A percentile compares a stretch with the other conserved stretches of the same genome.
Evolutionary conservation across 208 protist genomes (phyloP).

Genomic region (Balamuthia mandrillaris): DNA sequence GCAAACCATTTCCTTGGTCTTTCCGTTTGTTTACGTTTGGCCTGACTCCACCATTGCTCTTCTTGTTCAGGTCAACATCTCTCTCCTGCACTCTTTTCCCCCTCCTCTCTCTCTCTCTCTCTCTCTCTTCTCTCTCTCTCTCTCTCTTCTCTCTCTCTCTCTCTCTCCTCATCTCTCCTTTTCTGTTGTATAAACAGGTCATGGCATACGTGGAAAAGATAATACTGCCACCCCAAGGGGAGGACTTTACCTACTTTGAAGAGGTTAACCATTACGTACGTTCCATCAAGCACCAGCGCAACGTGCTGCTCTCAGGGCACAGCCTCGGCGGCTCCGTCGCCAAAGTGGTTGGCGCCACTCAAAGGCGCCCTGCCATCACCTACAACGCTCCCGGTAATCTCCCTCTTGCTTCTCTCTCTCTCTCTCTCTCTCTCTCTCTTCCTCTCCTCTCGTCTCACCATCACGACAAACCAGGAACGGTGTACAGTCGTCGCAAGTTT

Average conservation of each 20-base stretch:
- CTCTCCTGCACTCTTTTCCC: too few relatives aligned
- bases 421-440: not conserved
- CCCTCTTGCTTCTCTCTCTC: not conserved
- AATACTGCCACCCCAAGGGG: not conserved
- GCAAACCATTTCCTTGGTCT: constrained; percentile 12
- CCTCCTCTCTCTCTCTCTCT: too few relatives aligned
- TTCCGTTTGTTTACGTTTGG: constrained; percentile 30
- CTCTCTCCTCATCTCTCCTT: too few relatives aligned
- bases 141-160: too few relatives aligned
- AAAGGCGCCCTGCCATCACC: constrained; percentile 11
- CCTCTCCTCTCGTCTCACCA: not conserved
- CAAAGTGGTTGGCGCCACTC: constrained; percentile 17
- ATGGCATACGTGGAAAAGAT: constrained; percentile 26
- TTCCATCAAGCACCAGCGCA: not conserved
- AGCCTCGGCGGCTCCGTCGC: constrained; percentile 24
- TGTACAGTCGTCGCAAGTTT: not conserved
- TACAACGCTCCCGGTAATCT: constrained; percentile 22
- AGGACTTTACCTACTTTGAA: constrained; percentile 25
- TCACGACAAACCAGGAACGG: not conserved
- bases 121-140: too few relatives aligned
- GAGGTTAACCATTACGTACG: not conserved
- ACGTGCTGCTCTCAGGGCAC: not conserved
- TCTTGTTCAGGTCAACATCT: not conserved
- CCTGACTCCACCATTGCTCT: not conserved
- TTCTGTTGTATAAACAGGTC: not conserved